Evolutionary conservation across 768 basidiomycete species (phyloP).

Genomic region (Pleurotus tuoliensis): DNA sequence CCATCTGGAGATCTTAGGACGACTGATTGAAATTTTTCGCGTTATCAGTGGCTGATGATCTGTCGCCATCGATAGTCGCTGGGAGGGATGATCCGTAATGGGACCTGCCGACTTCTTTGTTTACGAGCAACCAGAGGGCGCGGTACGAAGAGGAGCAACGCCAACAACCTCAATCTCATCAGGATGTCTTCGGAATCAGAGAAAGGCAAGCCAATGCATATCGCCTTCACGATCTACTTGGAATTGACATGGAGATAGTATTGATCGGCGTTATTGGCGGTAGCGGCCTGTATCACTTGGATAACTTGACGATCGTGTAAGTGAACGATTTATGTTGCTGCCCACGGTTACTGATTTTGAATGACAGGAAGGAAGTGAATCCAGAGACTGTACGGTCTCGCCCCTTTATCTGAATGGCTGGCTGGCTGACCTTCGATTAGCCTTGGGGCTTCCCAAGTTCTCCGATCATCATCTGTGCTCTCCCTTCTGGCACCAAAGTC

Average conservation of each 20-base stretch:
- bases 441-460: constrained; percentile 93
- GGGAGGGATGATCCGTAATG: no score
- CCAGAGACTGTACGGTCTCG: constrained; percentile 66
- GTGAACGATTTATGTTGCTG: constrained; percentile 23
- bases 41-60: no score
- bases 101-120: no score
- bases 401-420: background rate
- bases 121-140: no score
- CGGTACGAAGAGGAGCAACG: no score
- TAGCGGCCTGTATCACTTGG: constrained; percentile 88
- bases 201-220: background rate
- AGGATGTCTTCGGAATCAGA: background rate
- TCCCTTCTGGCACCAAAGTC: constrained; percentile 74
- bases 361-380: constrained; percentile 63
- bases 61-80: no score
- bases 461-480: constrained; percentile 87
- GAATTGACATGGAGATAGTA: constrained; percentile 34
- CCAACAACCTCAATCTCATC: background rate
- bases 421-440: constrained; percentile 30
- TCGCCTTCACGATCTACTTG: background rate
- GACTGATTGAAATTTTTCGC: no score
- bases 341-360: background rate
- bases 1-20: no score
- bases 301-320: constrained; percentile 85
- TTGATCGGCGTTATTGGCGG: constrained; percentile 90